phyloP scores from a whole-genome alignment of 352 stramenopile genomes.

The Globisporangium paddicum region DNA sequence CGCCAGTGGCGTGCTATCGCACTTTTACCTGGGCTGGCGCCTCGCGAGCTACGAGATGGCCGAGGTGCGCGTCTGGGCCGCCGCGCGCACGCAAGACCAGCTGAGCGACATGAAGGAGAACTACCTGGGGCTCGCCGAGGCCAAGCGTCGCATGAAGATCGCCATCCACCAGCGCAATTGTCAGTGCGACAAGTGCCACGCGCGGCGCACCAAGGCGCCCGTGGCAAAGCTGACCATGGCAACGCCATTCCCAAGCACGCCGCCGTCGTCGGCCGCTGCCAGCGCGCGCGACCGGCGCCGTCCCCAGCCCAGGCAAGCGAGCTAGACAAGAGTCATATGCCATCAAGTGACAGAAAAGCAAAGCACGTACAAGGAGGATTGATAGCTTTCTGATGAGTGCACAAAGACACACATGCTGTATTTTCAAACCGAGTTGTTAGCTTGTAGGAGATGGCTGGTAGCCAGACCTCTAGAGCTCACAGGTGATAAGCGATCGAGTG shows the following conservation, averaged over 20 bases:
- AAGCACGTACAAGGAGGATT: neutral
- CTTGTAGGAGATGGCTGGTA: neutral
- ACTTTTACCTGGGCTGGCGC: slow-evolving; percentile 37
- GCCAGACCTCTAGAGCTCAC: neutral
- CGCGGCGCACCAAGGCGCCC: slow-evolving; percentile 40
- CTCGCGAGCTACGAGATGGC: slow-evolving; percentile 65
- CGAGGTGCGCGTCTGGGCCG: slow-evolving; percentile 77
- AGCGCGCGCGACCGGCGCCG: slow-evolving; percentile 37
- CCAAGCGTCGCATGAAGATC: slow-evolving; percentile 82
- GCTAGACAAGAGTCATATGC: too few relatives aligned
- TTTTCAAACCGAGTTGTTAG: slow-evolving; percentile 22
- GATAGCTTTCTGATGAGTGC: neutral
- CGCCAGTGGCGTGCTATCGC: slow-evolving; percentile 20
- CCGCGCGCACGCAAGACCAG: slow-evolving; percentile 60
- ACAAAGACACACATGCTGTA: slow-evolving; percentile 12
- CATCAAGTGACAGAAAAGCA: too few relatives aligned
- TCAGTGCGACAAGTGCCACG: slow-evolving; percentile 71
- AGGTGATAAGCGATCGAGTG: too few relatives aligned
- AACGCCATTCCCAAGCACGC: slow-evolving; percentile 40
- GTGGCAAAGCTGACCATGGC: slow-evolving; percentile 21
- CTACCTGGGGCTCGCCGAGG: slow-evolving; percentile 79
- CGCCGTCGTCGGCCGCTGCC: slow-evolving; percentile 29
- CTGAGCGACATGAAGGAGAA: slow-evolving; percentile 85
- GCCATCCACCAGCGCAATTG: slow-evolving; percentile 82
- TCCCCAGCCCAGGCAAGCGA: slow-evolving; percentile 12